phyloP scores from a whole-genome alignment of 257 asterid genomes.

The Solanum paucissectum region DNA sequence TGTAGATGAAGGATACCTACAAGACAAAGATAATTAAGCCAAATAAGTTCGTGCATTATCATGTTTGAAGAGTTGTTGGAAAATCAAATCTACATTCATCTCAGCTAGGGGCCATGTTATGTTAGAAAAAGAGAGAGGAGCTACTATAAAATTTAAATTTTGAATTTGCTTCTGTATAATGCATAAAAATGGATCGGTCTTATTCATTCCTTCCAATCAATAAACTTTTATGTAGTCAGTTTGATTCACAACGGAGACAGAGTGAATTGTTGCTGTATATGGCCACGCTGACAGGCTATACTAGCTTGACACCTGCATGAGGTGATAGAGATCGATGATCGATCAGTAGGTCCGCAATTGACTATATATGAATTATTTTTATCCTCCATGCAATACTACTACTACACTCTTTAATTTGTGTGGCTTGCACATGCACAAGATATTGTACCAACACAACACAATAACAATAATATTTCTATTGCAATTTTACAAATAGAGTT shows the following conservation, averaged over 20 bases:
- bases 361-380: neutral
- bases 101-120: neutral
- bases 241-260: neutral
- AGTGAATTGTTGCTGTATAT: neutral
- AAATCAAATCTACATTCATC: neutral
- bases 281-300: neutral
- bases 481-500: no score
- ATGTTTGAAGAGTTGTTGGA: neutral
- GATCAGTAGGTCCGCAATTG: neutral
- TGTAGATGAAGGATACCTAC: neutral
- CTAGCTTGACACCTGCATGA: neutral
- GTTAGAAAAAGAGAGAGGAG: neutral
- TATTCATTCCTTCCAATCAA: no score
- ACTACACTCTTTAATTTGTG: neutral
- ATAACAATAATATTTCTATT: no score
- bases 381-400: neutral
- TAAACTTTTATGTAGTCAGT: neutral
- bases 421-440: neutral
- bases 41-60: neutral
- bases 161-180: neutral
- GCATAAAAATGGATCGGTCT: rapidly evolving
- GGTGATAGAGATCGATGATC: neutral
- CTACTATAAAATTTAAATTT: neutral
- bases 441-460: neutral
- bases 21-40: neutral